A percentile compares a stretch with the other conserved stretches of the same genome.
Evolutionary conservation across 148 eudicot species (phyloP).

Genomic region (Oxyria digyna): DNA sequence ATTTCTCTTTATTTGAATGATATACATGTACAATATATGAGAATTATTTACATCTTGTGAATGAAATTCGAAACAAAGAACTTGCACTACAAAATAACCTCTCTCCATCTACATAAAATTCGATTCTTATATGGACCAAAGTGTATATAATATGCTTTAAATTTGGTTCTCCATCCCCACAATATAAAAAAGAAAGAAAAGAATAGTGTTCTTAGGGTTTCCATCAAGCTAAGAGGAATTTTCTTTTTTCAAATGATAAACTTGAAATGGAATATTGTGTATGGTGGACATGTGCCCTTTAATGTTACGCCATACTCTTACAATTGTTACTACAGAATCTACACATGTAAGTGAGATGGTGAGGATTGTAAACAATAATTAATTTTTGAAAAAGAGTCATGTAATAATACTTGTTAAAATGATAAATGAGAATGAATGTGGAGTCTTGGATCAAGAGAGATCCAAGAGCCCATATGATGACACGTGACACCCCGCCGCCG

Average conservation of each 20-base stretch:
- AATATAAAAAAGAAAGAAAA: background rate
- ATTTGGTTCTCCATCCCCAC: constrained; percentile 3
- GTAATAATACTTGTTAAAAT: too few relatives aligned
- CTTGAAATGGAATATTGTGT: background rate
- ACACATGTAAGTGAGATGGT: too few relatives aligned
- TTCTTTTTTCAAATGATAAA: background rate
- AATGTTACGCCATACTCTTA: background rate
- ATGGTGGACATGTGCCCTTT: background rate
- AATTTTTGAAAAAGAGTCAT: too few relatives aligned
- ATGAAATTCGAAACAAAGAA: background rate
- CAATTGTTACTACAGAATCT: too few relatives aligned
- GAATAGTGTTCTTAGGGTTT: constrained; percentile 1
- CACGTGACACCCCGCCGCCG: too few relatives aligned
- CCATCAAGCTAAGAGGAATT: background rate
- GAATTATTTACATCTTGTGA: background rate
- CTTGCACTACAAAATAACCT: background rate
- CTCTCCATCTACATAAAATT: background rate
- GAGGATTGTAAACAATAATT: too few relatives aligned
- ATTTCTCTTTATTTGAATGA: background rate
- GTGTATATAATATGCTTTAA: background rate
- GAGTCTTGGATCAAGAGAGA: too few relatives aligned
- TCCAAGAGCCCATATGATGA: too few relatives aligned
- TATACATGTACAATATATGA: background rate
- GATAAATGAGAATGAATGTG: too few relatives aligned
- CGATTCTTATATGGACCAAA: background rate